Base-by-base conservation (phyloP, 768 basidiomycete species). In the Megacollybia marginata region DNA sequence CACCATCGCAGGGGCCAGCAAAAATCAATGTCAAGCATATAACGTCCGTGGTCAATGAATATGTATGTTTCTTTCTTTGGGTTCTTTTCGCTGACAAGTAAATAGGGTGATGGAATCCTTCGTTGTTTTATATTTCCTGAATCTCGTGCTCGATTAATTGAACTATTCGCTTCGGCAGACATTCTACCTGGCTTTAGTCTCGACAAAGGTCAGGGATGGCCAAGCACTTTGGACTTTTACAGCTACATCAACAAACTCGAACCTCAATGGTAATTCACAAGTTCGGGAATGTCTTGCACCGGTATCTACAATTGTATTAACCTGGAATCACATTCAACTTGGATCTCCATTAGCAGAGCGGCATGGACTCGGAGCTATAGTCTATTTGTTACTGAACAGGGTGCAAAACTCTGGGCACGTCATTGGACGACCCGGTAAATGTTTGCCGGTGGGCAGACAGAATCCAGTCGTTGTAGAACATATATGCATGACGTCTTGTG, bases 61-160 rank as follows among this genome's bases (percentile, higher is more conserved):
- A 88, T 62, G 88, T 87, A 65, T 56, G 84, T 67, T 59, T 47
- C n/a, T 33, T 45, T 34, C 28, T 48, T 49, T 58, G 9, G 63
- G 46, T 34, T 19, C 20, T 34, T 44, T 40, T 52, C 31, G 38
- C 33, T 50, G 32, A 33, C 51, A 40, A 43, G 23, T 33, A 44
- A 47, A 11, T 52, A 90, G 88, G 77, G 75, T 34, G 67, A 70
- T 23, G 63, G 74, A 2, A 65, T 92, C 42, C 62, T 89, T 13
- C 11, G 32, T 36, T 70, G 65, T 12, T 65, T 89, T 57, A 65
- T 88, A 38, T 91, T 76, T 57, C 88, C 89, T 1, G 85, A 88
- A 50, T 88, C 89, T 11, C 78, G 88, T 4, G 80, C 77, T 2
- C 71, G 76, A 48, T 82, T 90, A 48, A 54, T 86, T n/a, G 65